Evolutionary conservation across 2,329 filamentous ascomycete species (phyloP).

Genomic region (Metarhizium sp.): DNA sequence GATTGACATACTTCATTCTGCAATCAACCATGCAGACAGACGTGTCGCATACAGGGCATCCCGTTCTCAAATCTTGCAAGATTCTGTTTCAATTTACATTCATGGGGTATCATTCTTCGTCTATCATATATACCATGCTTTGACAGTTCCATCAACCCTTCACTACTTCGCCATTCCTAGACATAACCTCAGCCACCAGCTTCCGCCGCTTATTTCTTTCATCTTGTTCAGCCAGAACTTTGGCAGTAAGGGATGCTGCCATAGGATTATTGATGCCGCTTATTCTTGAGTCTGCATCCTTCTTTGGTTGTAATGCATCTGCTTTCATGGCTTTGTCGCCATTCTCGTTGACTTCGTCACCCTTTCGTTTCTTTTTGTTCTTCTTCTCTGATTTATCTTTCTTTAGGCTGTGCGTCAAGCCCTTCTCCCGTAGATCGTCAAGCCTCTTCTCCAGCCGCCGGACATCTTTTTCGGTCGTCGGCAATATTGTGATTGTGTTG

Average conservation of each 20-base stretch:
- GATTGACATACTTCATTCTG: neutral
- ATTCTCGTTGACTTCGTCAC: slow-evolving; percentile 24
- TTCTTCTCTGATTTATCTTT: slow-evolving; percentile 59
- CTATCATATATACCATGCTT: neutral
- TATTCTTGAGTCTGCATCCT: slow-evolving; percentile 23
- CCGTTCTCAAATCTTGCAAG: neutral
- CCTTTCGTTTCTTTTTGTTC: slow-evolving; percentile 54
- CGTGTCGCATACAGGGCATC: neutral
- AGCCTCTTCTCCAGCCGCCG: slow-evolving; percentile 55
- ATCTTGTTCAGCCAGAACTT: slow-evolving; percentile 80
- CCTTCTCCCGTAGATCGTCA: slow-evolving; percentile 58
- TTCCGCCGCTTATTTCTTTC: slow-evolving; percentile 71
- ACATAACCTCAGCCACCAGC: slow-evolving; percentile 30
- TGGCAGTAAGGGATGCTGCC: slow-evolving; percentile 77
- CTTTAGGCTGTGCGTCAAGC: slow-evolving; percentile 80
- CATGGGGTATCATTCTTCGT: slow-evolving; percentile 1
- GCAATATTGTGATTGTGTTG: slow-evolving; percentile 76
- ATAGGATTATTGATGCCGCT: slow-evolving; percentile 78
- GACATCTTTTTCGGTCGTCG: slow-evolving; percentile 61
- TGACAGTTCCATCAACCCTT: neutral
- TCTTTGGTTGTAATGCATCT: slow-evolving; percentile 17
- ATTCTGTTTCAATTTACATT: neutral
- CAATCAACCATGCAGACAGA: neutral
- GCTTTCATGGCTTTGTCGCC: slow-evolving; percentile 32
- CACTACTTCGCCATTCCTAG: slow-evolving; percentile 4